Evolutionary conservation across 495 filamentous ascomycete genomes (phyloP).

Genomic region (Astrocystis sublimbata): DNA sequence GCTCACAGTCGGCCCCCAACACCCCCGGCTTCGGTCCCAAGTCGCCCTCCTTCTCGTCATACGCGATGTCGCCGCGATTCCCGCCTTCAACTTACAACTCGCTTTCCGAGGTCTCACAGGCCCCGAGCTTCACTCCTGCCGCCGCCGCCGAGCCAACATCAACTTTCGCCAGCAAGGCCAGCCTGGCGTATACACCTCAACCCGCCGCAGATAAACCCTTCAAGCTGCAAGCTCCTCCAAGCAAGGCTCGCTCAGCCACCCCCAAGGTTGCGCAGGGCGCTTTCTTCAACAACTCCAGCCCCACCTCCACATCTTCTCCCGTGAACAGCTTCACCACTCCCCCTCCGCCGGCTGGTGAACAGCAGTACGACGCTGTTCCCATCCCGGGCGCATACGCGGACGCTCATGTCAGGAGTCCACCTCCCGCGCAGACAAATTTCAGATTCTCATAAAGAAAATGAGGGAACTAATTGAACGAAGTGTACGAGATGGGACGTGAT

Average conservation of each 20-base stretch:
- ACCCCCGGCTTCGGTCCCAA: conserved; percentile 81
- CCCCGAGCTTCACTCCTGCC: conserved; percentile 48
- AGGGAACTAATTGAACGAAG: not conserved
- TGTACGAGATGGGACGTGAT: not conserved
- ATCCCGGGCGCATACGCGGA: conserved; percentile 65
- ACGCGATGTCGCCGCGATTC: conserved; percentile 56
- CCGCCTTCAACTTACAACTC: conserved; percentile 51
- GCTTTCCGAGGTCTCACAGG: conserved; percentile 51
- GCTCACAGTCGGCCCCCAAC: conserved; percentile 89
- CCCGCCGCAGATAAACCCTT: conserved; percentile 63
- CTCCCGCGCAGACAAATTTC: conserved; percentile 43
- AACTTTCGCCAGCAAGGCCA: conserved; percentile 39
- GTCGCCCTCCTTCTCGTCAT: conserved; percentile 55
- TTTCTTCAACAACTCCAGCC: conserved; percentile 55
- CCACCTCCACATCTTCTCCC: conserved; percentile 27
- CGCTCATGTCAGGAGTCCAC: conserved; percentile 46
- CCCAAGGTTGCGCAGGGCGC: conserved; percentile 63
- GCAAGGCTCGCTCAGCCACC: conserved; percentile 72
- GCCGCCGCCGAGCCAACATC: conserved; percentile 46
- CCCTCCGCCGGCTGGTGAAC: conserved; percentile 61
- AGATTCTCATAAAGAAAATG: conserved; percentile 21
- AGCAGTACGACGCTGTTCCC: conserved; percentile 65
- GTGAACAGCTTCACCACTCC: conserved; percentile 36
- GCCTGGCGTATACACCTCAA: conserved; percentile 29
- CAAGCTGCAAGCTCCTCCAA: conserved; percentile 80